Evolutionary conservation across 345 rosid genomes (phyloP), one percentile per base, ranked within the genome.

Genomic region (Camelina sativa): DNA sequence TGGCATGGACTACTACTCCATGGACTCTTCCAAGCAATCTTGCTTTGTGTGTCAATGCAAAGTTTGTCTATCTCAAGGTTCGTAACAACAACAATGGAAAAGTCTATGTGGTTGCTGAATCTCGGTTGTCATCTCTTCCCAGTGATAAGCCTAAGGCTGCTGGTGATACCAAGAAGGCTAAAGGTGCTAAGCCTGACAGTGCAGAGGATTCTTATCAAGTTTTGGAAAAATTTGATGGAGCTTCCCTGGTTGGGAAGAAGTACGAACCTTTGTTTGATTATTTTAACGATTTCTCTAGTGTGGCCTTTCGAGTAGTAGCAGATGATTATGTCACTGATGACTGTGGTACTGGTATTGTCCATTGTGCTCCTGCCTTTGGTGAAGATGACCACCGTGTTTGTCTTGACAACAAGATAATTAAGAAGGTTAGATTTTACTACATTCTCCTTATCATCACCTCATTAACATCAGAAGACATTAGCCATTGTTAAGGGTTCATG

Each of bases 11-110:
- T 44, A 95, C 99, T 0, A 95, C 99, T 40, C 96, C 99, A 5
- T 95, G 99, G 99, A 95, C 99, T 4, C 92, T 81, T 79, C 99
- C 99, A 11, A 90, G 98, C 78, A 95, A 95, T 81, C 96, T 95
- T 71, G 95, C 97, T 15, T 90, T 95, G 22, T 95, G 99, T 74
- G 97, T 95, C 59, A 95, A 90, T 74, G 85, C 86, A 46, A 85
- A 83, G 74, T 83, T 92, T 80, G 81, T 80, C 13, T 90, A 95
- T 80, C 55, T 92, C 48, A 95, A 92, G 92, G 98, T 87, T 67
- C 92, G 88, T 17, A 89, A 84, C 81, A 95, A 87, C 85, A 50
- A 79, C 79, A 82, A 81, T 30, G 90, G 96, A 44, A 92, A 86
- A 77, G 79, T 88, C 54, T 89, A 80, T 65, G 82, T 92, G 53